phyloP scores from a whole-genome alignment of 306 rosid genomes.

The Lithocarpus polystachyus region DNA sequence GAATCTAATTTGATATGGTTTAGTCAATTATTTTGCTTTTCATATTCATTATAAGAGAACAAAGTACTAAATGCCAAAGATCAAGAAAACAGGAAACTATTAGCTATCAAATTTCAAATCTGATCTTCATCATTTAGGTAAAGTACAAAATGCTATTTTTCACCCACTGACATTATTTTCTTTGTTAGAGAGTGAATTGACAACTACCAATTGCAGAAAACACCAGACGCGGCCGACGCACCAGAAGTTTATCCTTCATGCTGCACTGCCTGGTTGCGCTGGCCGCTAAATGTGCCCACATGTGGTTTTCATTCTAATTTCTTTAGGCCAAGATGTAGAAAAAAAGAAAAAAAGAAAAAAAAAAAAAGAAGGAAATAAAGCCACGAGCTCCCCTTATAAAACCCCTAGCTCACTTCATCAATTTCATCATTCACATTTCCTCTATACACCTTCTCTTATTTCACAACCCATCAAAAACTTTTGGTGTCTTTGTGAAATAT shows the following conservation, averaged over 20 bases:
- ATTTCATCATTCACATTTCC: constrained; percentile 15
- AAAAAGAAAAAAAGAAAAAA: not conserved
- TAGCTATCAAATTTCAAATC: too few relatives aligned
- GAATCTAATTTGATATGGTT: too few relatives aligned
- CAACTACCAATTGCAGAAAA: constrained; percentile 29
- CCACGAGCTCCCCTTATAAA: constrained; percentile 44
- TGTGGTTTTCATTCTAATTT: constrained; percentile 24
- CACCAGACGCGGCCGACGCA: constrained; percentile 33
- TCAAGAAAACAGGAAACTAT: not conserved
- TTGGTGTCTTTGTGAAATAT: constrained; percentile 17
- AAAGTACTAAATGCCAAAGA: not conserved
- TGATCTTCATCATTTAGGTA: too few relatives aligned
- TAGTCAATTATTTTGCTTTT: not conserved
- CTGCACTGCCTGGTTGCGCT: constrained; percentile 32
- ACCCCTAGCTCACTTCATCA: constrained; percentile 3
- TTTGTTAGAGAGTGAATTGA: constrained; percentile 14
- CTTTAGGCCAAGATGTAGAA: not conserved
- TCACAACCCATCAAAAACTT: not conserved
- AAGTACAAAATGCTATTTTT: not conserved
- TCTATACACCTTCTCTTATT: not conserved
- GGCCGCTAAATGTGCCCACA: constrained; percentile 28
- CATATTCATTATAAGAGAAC: not conserved
- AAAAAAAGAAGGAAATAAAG: not conserved
- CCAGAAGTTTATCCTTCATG: constrained; percentile 26
- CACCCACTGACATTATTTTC: not conserved